Base-by-base conservation (phyloP, 2,329 filamentous ascomycete genomes). In the Trichoderma sp. region DNA sequence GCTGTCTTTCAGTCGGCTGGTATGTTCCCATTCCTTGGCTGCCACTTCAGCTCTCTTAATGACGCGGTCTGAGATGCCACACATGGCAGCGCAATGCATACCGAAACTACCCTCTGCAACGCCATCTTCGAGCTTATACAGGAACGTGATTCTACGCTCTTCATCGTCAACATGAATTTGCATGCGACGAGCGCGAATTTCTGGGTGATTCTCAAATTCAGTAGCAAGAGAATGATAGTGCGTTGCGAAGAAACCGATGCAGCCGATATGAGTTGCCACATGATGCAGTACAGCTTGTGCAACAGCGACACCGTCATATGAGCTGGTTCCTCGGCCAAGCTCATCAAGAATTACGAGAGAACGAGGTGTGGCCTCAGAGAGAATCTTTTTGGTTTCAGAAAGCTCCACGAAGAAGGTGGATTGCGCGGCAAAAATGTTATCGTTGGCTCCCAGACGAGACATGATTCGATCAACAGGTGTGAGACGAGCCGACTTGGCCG, bases 41-140 rank as follows among this genome's bases (percentile, higher is more conserved):
- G 96, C 96, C 27, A 90, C 88, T 80, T 99, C 96, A 0, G 96
- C 96, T 27, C 91, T 84, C 76, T 94, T 90, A 71, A 99, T 93
- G 19, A 99, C 89, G 68, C 90, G 90, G 56, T 84, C 84, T 0
- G 93, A 89, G 72, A 99, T 98, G 0, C 96, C 96, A 75, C 96
- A 99, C 96, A 99, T 99, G 70, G 93, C 91, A 0, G 96, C 96
- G 77, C 96, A 99, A 79, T 99, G 96, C 96, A 99, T 99, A 75
- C 96, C 96, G 76, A 98, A 99, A 76, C 93, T 97, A 19, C 96
- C 96, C 79, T 98, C 94, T 0, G 96, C 96, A 11, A 98, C 93
- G 1, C 96, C 96, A 16, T 93, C 88, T 80, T 98, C 96, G 0
- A 99, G 87, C 76, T 93, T 94, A 83, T 99, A 99, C 68, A 99